Percentiles rank a stretch among this genome's conserved stretches.
Evolutionary conservation across 2,329 filamentous ascomycete species (phyloP).

Genomic region (Raffaelea ambrosiae): DNA sequence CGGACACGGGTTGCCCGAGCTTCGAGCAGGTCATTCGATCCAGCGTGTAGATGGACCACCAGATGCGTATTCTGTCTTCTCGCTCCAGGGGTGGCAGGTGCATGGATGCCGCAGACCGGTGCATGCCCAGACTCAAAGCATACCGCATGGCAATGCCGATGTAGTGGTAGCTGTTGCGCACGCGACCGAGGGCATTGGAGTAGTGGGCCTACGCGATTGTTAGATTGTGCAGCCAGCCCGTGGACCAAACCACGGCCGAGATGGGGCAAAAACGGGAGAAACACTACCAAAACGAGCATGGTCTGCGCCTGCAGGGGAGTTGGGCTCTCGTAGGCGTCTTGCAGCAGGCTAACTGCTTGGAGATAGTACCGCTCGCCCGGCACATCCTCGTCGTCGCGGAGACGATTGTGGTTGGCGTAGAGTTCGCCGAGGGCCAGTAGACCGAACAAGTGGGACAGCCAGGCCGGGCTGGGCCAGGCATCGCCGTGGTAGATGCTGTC

Average conservation of each 20-base stretch:
- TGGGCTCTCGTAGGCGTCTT: slow-evolving; percentile 3
- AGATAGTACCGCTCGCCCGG: slow-evolving; percentile 7
- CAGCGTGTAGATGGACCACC: slow-evolving; percentile 35
- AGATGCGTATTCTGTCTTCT: slow-evolving; percentile 30
- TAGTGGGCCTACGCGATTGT: slow-evolving; percentile 4
- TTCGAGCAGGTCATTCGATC: slow-evolving; percentile 40
- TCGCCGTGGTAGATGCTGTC: slow-evolving; percentile 2
- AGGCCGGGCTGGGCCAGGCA: no score
- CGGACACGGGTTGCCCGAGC: slow-evolving; percentile 37
- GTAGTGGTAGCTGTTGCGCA: slow-evolving; percentile 14
- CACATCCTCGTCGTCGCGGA: background rate
- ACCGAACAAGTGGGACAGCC: slow-evolving; percentile 5
- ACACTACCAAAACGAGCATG: background rate
- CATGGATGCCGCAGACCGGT: slow-evolving; percentile 26
- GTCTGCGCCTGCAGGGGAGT: slow-evolving; percentile 2
- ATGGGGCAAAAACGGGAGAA: background rate
- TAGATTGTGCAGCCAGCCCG: no score
- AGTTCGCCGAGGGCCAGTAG: slow-evolving; percentile 7
- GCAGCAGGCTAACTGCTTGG: background rate
- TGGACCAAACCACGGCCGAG: no score
- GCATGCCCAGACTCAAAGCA: slow-evolving; percentile 33
- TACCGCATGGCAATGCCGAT: slow-evolving; percentile 35
- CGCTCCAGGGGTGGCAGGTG: slow-evolving; percentile 27
- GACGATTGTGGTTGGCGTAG: slow-evolving; percentile 2
- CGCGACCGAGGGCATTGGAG: slow-evolving; percentile 5